phyloP scores from a whole-genome alignment of 2,329 filamentous ascomycete genomes.

The Cercospora sp. region DNA sequence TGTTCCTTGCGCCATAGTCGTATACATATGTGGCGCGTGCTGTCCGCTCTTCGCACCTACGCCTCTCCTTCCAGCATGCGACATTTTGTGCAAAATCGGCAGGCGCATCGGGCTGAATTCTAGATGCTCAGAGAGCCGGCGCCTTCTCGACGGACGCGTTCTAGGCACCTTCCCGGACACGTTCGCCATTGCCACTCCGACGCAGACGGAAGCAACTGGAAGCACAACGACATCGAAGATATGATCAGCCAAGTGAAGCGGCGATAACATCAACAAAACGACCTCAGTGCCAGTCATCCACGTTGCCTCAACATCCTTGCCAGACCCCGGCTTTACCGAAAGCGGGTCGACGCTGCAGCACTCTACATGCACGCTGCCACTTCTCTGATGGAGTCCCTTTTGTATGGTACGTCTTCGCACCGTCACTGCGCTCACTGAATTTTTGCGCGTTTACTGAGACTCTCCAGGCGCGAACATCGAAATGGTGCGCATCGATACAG shows the following conservation, averaged over 20 bases:
- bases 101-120: background rate
- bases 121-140: background rate
- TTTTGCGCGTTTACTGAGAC: background rate
- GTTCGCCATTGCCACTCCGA: background rate
- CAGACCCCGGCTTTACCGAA: background rate
- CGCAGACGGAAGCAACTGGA: background rate
- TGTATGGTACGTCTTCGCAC: slow-evolving; percentile 10
- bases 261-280: background rate
- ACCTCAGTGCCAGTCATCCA: background rate
- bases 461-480: slow-evolving; percentile 23
- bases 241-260: background rate
- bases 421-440: background rate
- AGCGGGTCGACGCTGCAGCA: background rate
- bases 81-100: background rate
- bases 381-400: slow-evolving; percentile 13
- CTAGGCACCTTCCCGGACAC: background rate
- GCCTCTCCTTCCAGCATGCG: background rate
- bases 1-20: background rate
- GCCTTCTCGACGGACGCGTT: background rate
- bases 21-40: background rate
- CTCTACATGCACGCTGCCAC: background rate
- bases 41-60: background rate
- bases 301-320: background rate
- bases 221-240: background rate
- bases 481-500: slow-evolving; percentile 32